Base-by-base conservation (phyloP, 495 filamentous ascomycete species). In the Tuber microsphaerosporum region DNA sequence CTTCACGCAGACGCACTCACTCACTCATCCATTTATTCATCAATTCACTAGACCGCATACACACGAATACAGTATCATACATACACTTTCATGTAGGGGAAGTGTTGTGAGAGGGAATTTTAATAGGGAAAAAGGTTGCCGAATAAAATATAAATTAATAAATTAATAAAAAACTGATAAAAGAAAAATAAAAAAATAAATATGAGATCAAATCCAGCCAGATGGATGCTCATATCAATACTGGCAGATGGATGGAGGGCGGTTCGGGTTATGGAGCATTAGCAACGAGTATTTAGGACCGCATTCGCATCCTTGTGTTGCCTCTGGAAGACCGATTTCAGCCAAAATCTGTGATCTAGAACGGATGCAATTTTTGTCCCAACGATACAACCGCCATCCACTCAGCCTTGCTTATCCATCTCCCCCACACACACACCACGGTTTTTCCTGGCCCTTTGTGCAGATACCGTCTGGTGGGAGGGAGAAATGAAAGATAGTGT, bases 291-390 rank as follows among this genome's bases (percentile, higher is more conserved):
- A 65, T 65, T 34, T 34, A 17, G 56, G 42, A 71, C 75, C 68
- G 26, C 43, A 56, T 70, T 70, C n/a, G 45, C 72, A 74, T 77
- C 69, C 69, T 44, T n/a, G 75, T 75, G 45, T 39, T 68, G 46
- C 26, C 26, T 34, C 56, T 34, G 12, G 56, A 65, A 0, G 26
- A 65, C 73, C 77, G 77, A 79, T 79, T 79, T 51, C 70, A 79
- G 61, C 46, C 77, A 79, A 75, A 79, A 79, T 73, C 73, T 41
- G 56, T 79, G 77, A 79, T 79, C 76, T 73, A 37, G 71, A 75
- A 65, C 71, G 71, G 71, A 44, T 76, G 74, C 71, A 74, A 76
- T 78, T 76, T 79, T 73, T 71, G 75, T 79, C 72, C 70, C 73
- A 39, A 70, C 71, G 76, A 77, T 76, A 79, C 70, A 75, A 75